Base-by-base conservation (phyloP, 331 rosid genomes). In the Quercus phellos region DNA sequence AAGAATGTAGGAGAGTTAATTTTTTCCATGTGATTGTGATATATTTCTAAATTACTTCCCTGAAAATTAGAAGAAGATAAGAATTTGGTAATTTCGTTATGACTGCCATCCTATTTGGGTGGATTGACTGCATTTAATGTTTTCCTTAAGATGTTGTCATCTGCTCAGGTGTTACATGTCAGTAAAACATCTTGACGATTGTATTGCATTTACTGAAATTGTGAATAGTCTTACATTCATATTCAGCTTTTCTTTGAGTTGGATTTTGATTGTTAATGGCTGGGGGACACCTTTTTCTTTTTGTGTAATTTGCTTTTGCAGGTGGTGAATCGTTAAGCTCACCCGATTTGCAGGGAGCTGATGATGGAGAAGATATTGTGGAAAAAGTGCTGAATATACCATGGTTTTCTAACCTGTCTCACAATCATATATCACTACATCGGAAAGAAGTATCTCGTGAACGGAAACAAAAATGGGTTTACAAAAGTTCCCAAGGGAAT, bases 381-480 rank as follows among this genome's bases (percentile, higher is more conserved):
- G 82, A 88, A 74, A 73, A 46, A 53, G 68, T 63, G 70, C 24
- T 79, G 29, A 67, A 81, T 22, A 30, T 84, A 55, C 89, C 89
- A 30, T 84, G 88, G 92, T 74, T 89, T 64, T 75, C 85, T 1
- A 74, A 55, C 19, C 4, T 77, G 24, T 56, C 89, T 43, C 79
- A 64, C 21, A 61, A 55, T 74, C 73, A 22, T 70, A 54, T 80
- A 61, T 67, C 79, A 24, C 18, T 74, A 21, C 85, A 46, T 11
- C 77, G 90, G 53, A 89, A 85, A 76, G 89, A 77, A 42, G 74
- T 80, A 51, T 70, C 85, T 75, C 90, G 86, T 1, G 85, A 79
- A 74, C 92, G 89, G 87, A 94, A 88, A 81, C 80, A 81, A 26
- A 86, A 85, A 68, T 83, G 51, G 76, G 4, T 42, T 77, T 92